Percentiles rank a stretch among this genome's conserved stretches.
phyloP scores from a whole-genome alignment of 345 rosid genomes.

The Populus alba region DNA sequence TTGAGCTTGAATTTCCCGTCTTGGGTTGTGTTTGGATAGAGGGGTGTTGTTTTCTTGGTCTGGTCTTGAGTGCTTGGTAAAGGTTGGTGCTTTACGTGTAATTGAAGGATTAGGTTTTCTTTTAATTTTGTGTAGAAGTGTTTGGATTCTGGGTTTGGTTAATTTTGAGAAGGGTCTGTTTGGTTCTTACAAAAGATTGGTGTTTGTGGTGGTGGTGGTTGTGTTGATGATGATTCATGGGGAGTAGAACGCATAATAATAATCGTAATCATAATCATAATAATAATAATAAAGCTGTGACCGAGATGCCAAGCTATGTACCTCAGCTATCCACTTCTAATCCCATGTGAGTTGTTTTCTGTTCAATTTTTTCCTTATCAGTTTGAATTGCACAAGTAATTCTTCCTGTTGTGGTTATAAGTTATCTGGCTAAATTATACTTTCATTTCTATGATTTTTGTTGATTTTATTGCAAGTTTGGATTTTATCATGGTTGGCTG shows the following conservation, averaged over 20 bases:
- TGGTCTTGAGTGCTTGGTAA: neutral
- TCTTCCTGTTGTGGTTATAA: neutral
- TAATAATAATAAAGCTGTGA: slow-evolving; percentile 35
- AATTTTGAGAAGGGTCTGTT: slow-evolving; percentile 1
- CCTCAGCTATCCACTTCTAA: slow-evolving; percentile 41
- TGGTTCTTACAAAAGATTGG: neutral
- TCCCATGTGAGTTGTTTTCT: slow-evolving; percentile 33
- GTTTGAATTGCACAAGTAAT: neutral
- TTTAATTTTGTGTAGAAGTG: neutral
- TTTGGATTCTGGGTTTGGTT: neutral
- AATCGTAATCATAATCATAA: slow-evolving; percentile 38
- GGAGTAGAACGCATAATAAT: slow-evolving; percentile 39
- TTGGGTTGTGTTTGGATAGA: neutral
- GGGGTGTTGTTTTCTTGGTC: neutral
- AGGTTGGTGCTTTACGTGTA: neutral
- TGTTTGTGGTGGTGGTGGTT: slow-evolving; percentile 8
- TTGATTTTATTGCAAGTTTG: neutral
- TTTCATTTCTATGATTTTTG: neutral
- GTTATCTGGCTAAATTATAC: neutral
- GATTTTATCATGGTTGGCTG: neutral
- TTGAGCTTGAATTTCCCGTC: neutral
- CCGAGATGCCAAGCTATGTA: slow-evolving; percentile 54
- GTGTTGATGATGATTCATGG: slow-evolving; percentile 40
- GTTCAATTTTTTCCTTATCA: neutral
- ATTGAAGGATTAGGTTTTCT: neutral